Percentiles rank a stretch among this genome's conserved stretches.
Evolutionary conservation across 179 eudicot genomes (phyloP).

Genomic region (Actinidia arguta): DNA sequence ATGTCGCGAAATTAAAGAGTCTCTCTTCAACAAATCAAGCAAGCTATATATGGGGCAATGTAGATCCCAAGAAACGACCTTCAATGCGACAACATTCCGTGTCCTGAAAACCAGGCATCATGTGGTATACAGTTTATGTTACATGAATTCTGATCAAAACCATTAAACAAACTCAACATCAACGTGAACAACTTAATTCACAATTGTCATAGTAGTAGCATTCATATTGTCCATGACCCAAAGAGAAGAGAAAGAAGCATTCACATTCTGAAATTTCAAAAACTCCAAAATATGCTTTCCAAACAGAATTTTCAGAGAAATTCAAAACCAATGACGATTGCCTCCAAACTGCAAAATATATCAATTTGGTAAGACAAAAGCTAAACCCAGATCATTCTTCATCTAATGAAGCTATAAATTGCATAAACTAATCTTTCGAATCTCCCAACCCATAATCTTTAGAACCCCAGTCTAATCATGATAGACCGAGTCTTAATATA

Average conservation of each 20-base stretch:
- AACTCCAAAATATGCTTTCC: background rate
- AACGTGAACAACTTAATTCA: background rate
- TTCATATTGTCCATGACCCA: background rate
- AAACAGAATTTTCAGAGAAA: background rate
- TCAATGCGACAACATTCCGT: constrained; percentile 2
- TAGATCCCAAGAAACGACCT: constrained; percentile 9
- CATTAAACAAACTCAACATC: background rate
- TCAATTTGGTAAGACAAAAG: background rate
- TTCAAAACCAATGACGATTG: background rate
- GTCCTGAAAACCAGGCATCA: background rate
- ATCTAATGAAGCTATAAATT: background rate
- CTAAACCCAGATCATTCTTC: background rate
- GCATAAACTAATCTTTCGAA: background rate
- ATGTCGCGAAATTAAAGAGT: background rate
- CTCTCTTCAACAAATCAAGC: constrained; percentile 7
- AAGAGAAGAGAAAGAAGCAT: background rate
- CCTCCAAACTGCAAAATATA: background rate
- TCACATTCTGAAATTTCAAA: background rate
- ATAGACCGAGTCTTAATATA: background rate
- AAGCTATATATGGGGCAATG: background rate
- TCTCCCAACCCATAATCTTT: background rate
- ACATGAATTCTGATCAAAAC: background rate
- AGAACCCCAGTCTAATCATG: constrained; percentile 7
- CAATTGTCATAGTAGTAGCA: background rate
- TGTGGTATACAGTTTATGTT: background rate